Percentiles rank a stretch among this genome's conserved stretches.
phyloP scores from a whole-genome alignment of 1,284 basidiomycete genomes.

The Cystobasidium sp. region DNA sequence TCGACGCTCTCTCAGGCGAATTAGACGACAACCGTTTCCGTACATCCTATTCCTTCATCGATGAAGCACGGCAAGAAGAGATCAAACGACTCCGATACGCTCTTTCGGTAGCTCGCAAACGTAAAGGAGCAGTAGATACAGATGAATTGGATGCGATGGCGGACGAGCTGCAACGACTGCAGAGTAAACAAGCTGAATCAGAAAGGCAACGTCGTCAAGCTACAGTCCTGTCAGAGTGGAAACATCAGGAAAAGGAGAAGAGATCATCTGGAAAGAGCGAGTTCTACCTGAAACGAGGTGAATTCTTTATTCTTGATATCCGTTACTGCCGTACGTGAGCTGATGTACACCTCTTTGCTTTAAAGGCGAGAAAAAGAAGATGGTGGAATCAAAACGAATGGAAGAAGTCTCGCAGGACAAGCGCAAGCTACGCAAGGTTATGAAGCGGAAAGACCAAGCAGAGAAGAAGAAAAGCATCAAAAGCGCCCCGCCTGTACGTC shows the following conservation, averaged over 20 bases:
- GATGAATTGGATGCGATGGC: conserved; percentile 78
- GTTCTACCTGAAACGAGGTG: conserved; percentile 88
- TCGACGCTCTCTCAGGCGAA: conserved; percentile 74
- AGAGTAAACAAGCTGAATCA: conserved; percentile 65
- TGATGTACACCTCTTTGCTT: background rate
- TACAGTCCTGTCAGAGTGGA: conserved; percentile 66
- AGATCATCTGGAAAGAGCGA: conserved; percentile 73
- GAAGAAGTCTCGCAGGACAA: conserved; percentile 51
- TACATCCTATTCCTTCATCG: conserved; percentile 77
- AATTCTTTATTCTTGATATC: conserved; percentile 51
- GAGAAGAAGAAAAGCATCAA: conserved; percentile 51
- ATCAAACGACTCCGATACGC: conserved; percentile 69
- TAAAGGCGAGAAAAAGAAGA: conserved; percentile 50
- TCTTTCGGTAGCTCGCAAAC: conserved; percentile 70
- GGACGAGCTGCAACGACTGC: conserved; percentile 68
- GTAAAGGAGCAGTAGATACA: conserved; percentile 63
- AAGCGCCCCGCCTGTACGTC: conserved; percentile 25
- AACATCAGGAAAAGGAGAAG: conserved; percentile 74
- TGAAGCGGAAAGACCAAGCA: conserved; percentile 49
- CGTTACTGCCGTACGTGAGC: no score
- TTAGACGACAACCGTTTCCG: conserved; percentile 69
- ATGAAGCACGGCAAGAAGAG: conserved; percentile 71
- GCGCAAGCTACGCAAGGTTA: conserved; percentile 50
- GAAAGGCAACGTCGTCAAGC: conserved; percentile 62
- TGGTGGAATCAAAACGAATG: conserved; percentile 50